Conservation (phyloP, 805 yeast genomes). For the Naumovozyma castellii region DNA sequence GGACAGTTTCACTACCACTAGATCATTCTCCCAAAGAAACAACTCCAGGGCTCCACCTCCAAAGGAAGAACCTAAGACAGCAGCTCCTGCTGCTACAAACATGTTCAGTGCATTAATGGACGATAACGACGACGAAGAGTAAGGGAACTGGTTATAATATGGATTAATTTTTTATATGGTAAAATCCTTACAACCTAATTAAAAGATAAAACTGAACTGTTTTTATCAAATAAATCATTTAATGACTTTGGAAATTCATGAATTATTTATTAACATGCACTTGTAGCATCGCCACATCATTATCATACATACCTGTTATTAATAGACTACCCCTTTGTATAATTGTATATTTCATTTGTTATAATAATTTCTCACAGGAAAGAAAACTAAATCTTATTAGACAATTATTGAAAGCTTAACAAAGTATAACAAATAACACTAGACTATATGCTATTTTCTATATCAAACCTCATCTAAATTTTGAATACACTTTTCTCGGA, state of each 20-base stretch:
- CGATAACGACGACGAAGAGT: slow-evolving; percentile 19
- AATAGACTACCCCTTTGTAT: slow-evolving; percentile 3
- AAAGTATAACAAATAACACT: no score
- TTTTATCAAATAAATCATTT: not conserved
- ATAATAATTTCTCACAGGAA: not conserved
- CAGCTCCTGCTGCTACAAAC: slow-evolving; percentile 20
- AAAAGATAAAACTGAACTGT: not conserved
- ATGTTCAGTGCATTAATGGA: slow-evolving; percentile 30
- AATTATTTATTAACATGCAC: not conserved
- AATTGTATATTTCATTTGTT: slow-evolving; percentile 1
- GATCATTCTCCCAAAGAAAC: slow-evolving; percentile 25
- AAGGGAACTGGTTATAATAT: not conserved
- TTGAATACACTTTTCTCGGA: no score
- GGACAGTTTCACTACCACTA: slow-evolving; percentile 25
- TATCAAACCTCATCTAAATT: no score
- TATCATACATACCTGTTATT: not conserved
- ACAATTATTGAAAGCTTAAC: no score
- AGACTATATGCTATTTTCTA: no score
- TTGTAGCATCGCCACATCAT: not conserved
- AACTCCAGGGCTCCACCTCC: slow-evolving; percentile 17
- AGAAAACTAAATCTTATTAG: no score
- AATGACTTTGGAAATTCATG: not conserved
- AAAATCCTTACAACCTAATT: not conserved
- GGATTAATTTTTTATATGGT: not conserved
- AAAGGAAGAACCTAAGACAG: slow-evolving; percentile 18